Evolutionary conservation across 2,329 filamentous ascomycete species (phyloP).

Genomic region (Neonectria faginata): DNA sequence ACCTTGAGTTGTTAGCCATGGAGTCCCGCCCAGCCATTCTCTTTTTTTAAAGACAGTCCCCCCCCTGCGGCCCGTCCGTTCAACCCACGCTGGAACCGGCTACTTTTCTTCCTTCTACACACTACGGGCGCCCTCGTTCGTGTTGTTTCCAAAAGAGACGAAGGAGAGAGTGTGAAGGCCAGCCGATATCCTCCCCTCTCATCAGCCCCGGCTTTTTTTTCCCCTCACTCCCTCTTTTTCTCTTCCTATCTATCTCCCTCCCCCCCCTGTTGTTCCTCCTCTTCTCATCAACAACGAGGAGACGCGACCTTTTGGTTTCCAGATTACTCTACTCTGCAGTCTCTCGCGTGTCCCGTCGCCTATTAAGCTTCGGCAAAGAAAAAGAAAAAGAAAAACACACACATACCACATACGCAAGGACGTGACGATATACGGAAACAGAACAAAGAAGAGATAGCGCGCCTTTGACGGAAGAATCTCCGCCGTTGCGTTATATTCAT

Average conservation of each 20-base stretch:
- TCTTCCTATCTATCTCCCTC: conserved; percentile 21
- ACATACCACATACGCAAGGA: neutral
- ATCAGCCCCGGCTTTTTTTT: conserved; percentile 20
- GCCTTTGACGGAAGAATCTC: neutral
- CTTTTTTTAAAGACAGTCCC: conserved; percentile 20
- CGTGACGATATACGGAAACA: neutral
- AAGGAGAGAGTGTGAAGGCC: neutral
- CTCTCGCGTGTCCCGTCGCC: neutral
- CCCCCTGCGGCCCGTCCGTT: neutral
- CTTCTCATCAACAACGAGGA: conserved; percentile 35
- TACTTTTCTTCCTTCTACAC: conserved; percentile 2
- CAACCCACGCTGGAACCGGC: neutral
- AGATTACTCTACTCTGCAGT: neutral
- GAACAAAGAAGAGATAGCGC: neutral
- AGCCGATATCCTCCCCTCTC: conserved; percentile 13
- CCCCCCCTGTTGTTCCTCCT: conserved; percentile 22
- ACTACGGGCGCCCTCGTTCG: neutral
- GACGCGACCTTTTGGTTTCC: conserved; percentile 17
- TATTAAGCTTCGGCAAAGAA: neutral
- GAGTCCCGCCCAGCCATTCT: conserved; percentile 24
- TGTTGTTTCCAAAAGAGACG: neutral
- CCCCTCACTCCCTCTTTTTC: conserved; percentile 11
- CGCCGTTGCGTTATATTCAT: neutral
- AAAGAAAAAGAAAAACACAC: neutral
- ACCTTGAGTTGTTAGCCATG: conserved; percentile 14